Conservation (phyloP, 345 rosid genomes). For the Salix dunnii region DNA sequence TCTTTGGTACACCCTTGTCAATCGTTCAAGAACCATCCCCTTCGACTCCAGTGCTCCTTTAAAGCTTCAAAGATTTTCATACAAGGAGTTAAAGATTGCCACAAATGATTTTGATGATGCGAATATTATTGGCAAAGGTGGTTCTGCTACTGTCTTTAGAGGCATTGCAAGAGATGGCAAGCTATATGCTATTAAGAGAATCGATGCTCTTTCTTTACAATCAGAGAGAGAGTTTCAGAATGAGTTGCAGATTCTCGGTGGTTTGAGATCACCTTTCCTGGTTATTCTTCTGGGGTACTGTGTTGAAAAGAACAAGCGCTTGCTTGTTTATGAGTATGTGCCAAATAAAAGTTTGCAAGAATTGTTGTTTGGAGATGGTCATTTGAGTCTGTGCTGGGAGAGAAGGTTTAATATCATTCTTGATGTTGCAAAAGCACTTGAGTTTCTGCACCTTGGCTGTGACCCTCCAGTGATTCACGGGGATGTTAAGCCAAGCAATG, state of each 20-base stretch:
- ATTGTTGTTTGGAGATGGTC: constrained; percentile 57
- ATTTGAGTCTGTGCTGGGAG: constrained; percentile 66
- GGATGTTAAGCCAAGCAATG: constrained; percentile 93
- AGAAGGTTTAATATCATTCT: constrained; percentile 61
- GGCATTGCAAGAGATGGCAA: constrained; percentile 78
- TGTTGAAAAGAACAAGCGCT: constrained; percentile 65
- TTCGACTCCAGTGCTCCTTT: constrained; percentile 55
- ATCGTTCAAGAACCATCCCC: constrained; percentile 76
- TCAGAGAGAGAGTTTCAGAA: constrained; percentile 89
- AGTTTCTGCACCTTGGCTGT: constrained; percentile 79
- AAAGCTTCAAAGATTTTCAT: constrained; percentile 66
- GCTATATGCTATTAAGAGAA: constrained; percentile 74
- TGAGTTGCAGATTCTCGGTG: constrained; percentile 95
- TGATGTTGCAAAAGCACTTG: constrained; percentile 84
- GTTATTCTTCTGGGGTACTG: constrained; percentile 82
- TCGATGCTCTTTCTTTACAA: constrained; percentile 59
- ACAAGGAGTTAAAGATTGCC: constrained; percentile 73
- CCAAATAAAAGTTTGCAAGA: constrained; percentile 92
- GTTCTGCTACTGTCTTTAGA: constrained; percentile 87
- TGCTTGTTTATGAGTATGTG: constrained; percentile 91
- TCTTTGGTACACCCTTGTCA: constrained; percentile 57
- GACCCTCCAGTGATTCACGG: constrained; percentile 98
- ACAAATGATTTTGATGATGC: constrained; percentile 65
- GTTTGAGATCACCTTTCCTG: constrained; percentile 67
- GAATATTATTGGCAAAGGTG: constrained; percentile 88